Evolutionary conservation across 208 protist species (phyloP).

Genomic region (Leishmania lainsoni): DNA sequence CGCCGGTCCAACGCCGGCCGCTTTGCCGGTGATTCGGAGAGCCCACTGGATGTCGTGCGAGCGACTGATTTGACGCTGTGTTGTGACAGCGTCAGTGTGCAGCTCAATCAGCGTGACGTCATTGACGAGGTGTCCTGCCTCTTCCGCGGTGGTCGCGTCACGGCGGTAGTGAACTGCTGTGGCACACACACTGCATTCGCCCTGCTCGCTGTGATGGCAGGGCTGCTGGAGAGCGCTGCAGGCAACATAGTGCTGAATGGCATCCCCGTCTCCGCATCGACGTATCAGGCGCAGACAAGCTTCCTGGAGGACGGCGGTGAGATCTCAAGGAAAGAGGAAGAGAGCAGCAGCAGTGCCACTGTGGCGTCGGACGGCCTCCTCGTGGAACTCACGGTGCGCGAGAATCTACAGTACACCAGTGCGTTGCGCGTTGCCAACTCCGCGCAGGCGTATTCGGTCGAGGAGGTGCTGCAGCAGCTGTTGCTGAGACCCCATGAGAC

Average conservation of each 20-base stretch:
- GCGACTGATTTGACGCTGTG: constrained; percentile 26
- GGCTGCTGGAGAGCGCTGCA: constrained; percentile 32
- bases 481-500: constrained; percentile 32
- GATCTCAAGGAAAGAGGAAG: constrained; percentile 1
- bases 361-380: constrained; percentile 20
- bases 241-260: constrained; percentile 62
- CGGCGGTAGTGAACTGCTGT: constrained; percentile 62
- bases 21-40: not conserved
- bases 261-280: constrained; percentile 49
- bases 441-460: constrained; percentile 38
- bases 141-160: constrained; percentile 56
- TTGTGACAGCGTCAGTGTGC: constrained; percentile 49
- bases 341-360: not conserved
- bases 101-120: constrained; percentile 26
- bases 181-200: constrained; percentile 46
- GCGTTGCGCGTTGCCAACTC: constrained; percentile 48
- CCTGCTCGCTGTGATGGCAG: constrained; percentile 48
- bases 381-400: constrained; percentile 51
- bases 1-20: not conserved
- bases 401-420: constrained; percentile 61
- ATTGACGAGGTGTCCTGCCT: constrained; percentile 51
- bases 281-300: constrained; percentile 41
- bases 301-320: constrained; percentile 21
- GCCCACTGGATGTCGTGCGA: not conserved
- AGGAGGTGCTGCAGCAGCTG: constrained; percentile 50